phyloP scores from a whole-genome alignment of 2,329 filamentous ascomycete genomes.

The Gnomoniopsis sp. region DNA sequence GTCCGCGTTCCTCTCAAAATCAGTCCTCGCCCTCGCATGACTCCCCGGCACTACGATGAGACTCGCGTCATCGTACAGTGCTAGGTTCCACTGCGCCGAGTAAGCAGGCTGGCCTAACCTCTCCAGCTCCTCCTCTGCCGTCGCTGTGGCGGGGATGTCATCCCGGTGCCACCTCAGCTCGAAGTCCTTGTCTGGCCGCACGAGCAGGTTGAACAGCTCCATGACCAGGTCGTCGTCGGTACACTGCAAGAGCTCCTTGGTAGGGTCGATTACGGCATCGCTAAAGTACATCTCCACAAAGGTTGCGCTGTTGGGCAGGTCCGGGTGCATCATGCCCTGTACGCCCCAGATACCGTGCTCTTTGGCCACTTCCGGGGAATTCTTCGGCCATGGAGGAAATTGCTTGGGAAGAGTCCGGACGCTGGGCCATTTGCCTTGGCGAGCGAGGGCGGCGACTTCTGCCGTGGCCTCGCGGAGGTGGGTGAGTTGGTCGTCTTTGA shows the following conservation, averaged over 20 bases:
- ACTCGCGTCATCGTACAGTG: slow-evolving; percentile 70
- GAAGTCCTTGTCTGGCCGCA: slow-evolving; percentile 69
- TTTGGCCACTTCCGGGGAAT: slow-evolving; percentile 27
- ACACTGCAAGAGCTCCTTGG: slow-evolving; percentile 59
- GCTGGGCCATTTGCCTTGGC: slow-evolving; percentile 72
- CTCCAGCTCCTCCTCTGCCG: slow-evolving; percentile 62
- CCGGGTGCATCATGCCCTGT: slow-evolving; percentile 19
- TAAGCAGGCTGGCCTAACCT: slow-evolving; percentile 59
- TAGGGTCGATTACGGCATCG: slow-evolving; percentile 57
- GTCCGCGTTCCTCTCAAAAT: slow-evolving; percentile 62
- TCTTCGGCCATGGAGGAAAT: slow-evolving; percentile 72
- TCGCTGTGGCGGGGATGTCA: slow-evolving; percentile 68
- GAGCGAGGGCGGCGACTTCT: slow-evolving; percentile 57
- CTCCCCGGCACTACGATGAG: slow-evolving; percentile 76
- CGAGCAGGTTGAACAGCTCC: slow-evolving; percentile 84
- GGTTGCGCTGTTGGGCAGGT: slow-evolving; percentile 28
- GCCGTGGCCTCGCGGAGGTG: slow-evolving; percentile 58
- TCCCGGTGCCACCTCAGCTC: slow-evolving; percentile 82
- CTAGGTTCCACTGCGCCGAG: slow-evolving; percentile 86
- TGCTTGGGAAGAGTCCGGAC: slow-evolving; percentile 85
- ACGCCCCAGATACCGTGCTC: slow-evolving; percentile 68
- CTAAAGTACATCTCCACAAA: slow-evolving; percentile 75
- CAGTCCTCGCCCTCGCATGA: slow-evolving; percentile 68
- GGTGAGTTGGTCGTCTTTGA: slow-evolving; percentile 53
- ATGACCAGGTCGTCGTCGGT: slow-evolving; percentile 67